These are phyloP conservation scores for Arthrobotrys iridis DNA, from an alignment of 2,329 filamentous ascomycete genomes.

Conservation along the genomic window DNA sequence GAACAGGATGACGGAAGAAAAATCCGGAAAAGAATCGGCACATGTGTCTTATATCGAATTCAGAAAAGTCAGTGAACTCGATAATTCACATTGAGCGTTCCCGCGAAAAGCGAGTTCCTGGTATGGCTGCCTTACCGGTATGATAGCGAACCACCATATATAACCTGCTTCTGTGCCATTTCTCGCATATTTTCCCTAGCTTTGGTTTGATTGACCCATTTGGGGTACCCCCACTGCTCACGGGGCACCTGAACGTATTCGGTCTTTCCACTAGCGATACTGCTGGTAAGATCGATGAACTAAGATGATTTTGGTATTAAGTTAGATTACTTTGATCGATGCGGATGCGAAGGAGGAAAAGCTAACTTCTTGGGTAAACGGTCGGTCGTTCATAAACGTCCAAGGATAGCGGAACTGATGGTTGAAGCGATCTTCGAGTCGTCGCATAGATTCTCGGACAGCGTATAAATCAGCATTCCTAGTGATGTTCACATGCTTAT, in stretches of 20 bases:
- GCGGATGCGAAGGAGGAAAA: background rate
- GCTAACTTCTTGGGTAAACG: constrained; percentile 56
- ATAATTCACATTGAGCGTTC: background rate
- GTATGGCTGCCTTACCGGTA: constrained; percentile 47
- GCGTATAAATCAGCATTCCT: constrained; percentile 54
- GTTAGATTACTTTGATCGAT: background rate
- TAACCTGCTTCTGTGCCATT: constrained; percentile 52
- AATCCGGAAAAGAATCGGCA: constrained; percentile 55
- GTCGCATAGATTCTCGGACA: constrained; percentile 55
- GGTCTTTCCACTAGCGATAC: constrained; percentile 56
- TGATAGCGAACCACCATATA: constrained; percentile 55
- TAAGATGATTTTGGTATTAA: background rate
- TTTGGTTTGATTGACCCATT: constrained; percentile 51
- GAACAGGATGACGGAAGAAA: constrained; percentile 55
- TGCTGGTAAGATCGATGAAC: constrained; percentile 56
- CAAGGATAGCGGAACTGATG: constrained; percentile 56
- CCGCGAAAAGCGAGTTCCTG: background rate
- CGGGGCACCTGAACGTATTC: constrained; percentile 56
- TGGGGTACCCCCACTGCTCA: constrained; percentile 55
- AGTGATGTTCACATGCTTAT: background rate
- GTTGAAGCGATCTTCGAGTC: constrained; percentile 58
- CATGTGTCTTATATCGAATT: constrained; percentile 41
- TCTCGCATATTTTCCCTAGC: constrained; percentile 50
- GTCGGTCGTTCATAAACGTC: constrained; percentile 57
- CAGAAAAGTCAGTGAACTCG: background rate